A percentile compares a stretch with the other conserved stretches of the same genome.
phyloP scores from a whole-genome alignment of 768 basidiomycete species.

The Serendipita sp. region DNA sequence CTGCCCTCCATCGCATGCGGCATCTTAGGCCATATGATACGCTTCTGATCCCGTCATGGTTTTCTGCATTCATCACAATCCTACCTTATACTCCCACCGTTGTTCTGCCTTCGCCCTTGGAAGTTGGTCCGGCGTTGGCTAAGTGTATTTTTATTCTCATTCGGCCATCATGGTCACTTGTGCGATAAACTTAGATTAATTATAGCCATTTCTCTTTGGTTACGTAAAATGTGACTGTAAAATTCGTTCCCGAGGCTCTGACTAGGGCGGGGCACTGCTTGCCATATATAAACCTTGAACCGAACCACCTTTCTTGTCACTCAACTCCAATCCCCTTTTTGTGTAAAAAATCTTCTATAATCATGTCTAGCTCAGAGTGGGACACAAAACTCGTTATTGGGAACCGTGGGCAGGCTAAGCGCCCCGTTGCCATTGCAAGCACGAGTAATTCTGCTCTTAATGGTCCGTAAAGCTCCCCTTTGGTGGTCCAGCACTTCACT shows the following conservation, averaged over 20 bases:
- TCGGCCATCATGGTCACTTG: not conserved
- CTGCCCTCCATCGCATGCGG: not conserved
- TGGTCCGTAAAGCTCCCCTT: constrained; percentile 21
- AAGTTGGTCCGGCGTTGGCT: not conserved
- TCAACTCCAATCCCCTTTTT: not conserved
- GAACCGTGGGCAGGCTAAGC: constrained; percentile 36
- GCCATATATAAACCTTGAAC: not conserved
- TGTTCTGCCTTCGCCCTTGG: not conserved
- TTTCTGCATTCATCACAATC: not conserved
- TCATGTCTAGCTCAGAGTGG: constrained; percentile 33
- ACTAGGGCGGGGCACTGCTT: not conserved
- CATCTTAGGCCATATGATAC: no score
- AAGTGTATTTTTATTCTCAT: not conserved
- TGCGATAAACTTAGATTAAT: not conserved
- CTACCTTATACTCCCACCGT: not conserved
- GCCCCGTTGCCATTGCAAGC: constrained; percentile 33
- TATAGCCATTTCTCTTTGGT: not conserved
- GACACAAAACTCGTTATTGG: constrained; percentile 63
- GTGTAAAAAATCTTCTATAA: not conserved
- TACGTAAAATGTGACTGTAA: not conserved
- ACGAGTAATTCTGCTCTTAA: constrained; percentile 46
- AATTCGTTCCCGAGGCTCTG: not conserved
- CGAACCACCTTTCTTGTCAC: not conserved
- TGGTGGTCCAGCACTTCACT: constrained; percentile 13
- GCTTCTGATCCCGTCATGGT: not conserved